Percentiles rank a stretch among this genome's conserved stretches.
These are phyloP conservation scores for Arabidopsis lyrata DNA, from an alignment of 441 rosid genomes.

Conservation along the genomic window DNA sequence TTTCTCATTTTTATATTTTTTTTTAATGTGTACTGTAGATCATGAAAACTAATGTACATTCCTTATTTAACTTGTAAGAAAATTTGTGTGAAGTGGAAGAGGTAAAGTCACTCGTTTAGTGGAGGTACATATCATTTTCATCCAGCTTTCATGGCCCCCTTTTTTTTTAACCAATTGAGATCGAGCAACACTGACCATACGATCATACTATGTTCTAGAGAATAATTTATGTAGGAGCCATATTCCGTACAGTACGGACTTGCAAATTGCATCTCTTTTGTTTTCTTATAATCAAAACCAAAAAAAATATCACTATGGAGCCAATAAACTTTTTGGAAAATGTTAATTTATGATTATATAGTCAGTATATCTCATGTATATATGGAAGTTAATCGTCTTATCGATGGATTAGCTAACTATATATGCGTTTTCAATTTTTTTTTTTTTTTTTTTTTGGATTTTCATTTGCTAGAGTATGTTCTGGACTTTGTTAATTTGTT, in stretches of 20 bases:
- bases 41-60: not conserved
- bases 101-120: constrained; percentile 39
- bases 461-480: too few relatives aligned
- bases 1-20: not conserved
- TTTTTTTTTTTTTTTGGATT: too few relatives aligned
- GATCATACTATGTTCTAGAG: constrained; percentile 2
- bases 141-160: constrained; percentile 31
- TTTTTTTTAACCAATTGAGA: constrained; percentile 2
- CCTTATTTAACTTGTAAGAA: not conserved
- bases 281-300: not conserved
- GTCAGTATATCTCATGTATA: too few relatives aligned
- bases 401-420: too few relatives aligned
- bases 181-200: constrained; percentile 35
- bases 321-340: not conserved
- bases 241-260: constrained; percentile 21
- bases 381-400: too few relatives aligned
- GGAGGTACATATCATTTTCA: constrained; percentile 37
- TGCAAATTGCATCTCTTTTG: not conserved
- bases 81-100: constrained; percentile 29
- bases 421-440: too few relatives aligned
- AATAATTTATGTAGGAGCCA: not conserved
- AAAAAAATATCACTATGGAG: not conserved
- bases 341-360: not conserved
- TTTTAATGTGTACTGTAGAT: constrained; percentile 29
- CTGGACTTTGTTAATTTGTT: too few relatives aligned